Evolutionary conservation across 257 asterid genomes (phyloP).

Genomic region (Nemophila menziesii): DNA sequence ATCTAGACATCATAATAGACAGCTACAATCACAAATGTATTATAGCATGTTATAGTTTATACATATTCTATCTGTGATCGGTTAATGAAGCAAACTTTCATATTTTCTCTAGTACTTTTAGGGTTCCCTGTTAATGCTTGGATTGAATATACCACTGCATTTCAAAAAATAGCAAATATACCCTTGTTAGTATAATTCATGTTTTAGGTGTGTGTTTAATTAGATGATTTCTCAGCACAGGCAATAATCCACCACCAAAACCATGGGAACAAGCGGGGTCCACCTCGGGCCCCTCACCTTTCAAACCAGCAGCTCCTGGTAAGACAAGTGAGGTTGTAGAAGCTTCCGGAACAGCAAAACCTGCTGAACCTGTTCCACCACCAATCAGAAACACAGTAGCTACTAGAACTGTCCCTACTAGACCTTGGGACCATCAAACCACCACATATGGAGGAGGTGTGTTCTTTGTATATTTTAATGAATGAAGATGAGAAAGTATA

Average conservation of each 20-base stretch:
- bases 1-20: no score
- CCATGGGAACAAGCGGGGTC: constrained; percentile 95
- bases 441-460: constrained; percentile 57
- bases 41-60: no score
- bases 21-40: no score
- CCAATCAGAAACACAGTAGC: constrained; percentile 37
- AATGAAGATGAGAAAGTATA: not conserved
- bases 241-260: constrained; percentile 55
- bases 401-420: constrained; percentile 71
- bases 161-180: no score
- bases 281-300: constrained; percentile 72
- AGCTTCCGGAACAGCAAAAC: constrained; percentile 88
- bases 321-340: constrained; percentile 83
- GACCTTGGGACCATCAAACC: constrained; percentile 88
- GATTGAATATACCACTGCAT: no score
- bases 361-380: constrained; percentile 73
- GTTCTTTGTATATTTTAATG: not conserved
- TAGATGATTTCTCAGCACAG: constrained; percentile 17
- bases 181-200: no score
- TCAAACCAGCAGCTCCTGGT: constrained; percentile 77
- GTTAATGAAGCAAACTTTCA: no score
- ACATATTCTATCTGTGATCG: no score
- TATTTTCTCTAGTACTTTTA: no score
- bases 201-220: not conserved
- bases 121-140: no score